phyloP scores from a whole-genome alignment of 164 flowering plant genomes.

The Cinnamomum micranthum region DNA sequence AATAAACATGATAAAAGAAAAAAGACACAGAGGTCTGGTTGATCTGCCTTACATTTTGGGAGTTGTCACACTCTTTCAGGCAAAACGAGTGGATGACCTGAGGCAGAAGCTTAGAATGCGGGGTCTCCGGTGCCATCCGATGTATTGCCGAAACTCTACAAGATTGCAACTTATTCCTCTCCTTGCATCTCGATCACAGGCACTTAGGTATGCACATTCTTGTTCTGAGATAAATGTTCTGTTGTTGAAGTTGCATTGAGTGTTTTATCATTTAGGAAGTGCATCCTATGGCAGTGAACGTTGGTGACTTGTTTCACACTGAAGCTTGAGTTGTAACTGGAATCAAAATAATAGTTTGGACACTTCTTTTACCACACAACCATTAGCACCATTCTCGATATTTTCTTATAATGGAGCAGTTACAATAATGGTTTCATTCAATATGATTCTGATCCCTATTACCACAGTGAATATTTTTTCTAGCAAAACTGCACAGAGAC shows the following conservation, averaged over 20 bases:
- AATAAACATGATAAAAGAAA: not conserved
- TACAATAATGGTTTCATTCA: too few species aligned
- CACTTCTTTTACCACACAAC: too few species aligned
- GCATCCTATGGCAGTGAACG: too few species aligned
- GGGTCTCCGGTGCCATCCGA: slow-evolving; percentile 92
- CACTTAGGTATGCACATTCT: slow-evolving; percentile 60
- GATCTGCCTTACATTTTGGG: slow-evolving; percentile 1
- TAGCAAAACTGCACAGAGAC: too few species aligned
- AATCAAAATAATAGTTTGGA: too few species aligned
- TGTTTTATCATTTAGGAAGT: too few species aligned
- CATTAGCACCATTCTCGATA: too few species aligned
- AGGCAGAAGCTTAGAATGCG: slow-evolving; percentile 94
- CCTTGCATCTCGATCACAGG: slow-evolving; percentile 91
- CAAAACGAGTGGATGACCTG: slow-evolving; percentile 72
- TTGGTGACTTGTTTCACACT: too few species aligned
- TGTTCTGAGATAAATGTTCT: not conserved
- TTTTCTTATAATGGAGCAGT: too few species aligned
- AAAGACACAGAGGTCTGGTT: not conserved
- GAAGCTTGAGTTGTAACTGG: too few species aligned
- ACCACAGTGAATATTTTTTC: too few species aligned
- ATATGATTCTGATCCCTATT: too few species aligned
- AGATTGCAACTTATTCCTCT: slow-evolving; percentile 84
- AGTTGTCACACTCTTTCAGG: slow-evolving; percentile 40
- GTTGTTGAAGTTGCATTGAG: not conserved
- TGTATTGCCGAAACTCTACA: slow-evolving; percentile 89